These are phyloP conservation scores for Wickerhamomyces sydowiorum DNA, from an alignment of 805 yeast species.

Conservation along the genomic window DNA sequence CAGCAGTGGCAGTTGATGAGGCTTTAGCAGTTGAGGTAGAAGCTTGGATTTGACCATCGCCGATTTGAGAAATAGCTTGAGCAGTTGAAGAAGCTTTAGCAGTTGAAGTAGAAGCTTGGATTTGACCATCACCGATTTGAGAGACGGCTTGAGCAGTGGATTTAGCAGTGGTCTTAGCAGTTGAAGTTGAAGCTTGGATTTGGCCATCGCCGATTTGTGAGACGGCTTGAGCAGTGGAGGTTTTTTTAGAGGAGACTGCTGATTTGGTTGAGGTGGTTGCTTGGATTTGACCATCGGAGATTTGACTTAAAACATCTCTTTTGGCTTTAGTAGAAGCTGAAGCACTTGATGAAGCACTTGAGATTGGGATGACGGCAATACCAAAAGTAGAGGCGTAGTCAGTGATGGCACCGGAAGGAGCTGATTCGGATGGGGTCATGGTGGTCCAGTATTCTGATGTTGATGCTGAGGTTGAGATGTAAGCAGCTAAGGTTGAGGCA, in stretches of 20 bases:
- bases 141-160: conserved; percentile 20
- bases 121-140: conserved; percentile 16
- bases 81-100: conserved; percentile 22
- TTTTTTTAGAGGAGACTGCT: conserved; percentile 30
- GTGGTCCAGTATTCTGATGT: conserved; percentile 65
- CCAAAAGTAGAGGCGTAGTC: conserved; percentile 57
- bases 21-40: conserved; percentile 23
- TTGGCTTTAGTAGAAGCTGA: conserved; percentile 28
- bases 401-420: conserved; percentile 49
- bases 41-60: conserved; percentile 42
- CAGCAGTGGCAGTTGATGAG: conserved; percentile 18
- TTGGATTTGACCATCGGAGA: conserved; percentile 60
- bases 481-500: conserved; percentile 51
- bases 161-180: conserved; percentile 9
- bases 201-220: conserved; percentile 44
- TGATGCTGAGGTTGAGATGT: conserved; percentile 30
- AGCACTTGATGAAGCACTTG: conserved; percentile 29
- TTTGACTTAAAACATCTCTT: conserved; percentile 45
- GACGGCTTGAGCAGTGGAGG: conserved; percentile 26
- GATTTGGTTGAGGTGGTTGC: conserved; percentile 34
- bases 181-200: conserved; percentile 32
- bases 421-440: conserved; percentile 55
- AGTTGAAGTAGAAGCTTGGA: conserved; percentile 10
- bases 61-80: conserved; percentile 22
- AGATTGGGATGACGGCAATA: conserved; percentile 54